A percentile compares a stretch with the other conserved stretches of the same genome.
phyloP scores from a whole-genome alignment of 2,329 filamentous ascomycete genomes.

The Aspergillus pseudotamarii region DNA sequence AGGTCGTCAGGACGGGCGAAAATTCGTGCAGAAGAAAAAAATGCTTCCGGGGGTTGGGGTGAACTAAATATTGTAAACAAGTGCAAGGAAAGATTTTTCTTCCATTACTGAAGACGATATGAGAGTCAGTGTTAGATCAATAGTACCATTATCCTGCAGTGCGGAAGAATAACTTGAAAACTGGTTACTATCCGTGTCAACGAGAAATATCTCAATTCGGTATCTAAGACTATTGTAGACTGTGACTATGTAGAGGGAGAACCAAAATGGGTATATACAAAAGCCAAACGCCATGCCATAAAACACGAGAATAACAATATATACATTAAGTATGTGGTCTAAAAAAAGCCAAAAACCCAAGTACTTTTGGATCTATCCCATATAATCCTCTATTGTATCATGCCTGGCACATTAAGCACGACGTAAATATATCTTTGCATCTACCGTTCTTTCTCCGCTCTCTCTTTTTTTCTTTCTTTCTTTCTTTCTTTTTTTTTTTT shows the following conservation, averaged over 20 bases:
- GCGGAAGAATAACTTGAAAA: neutral
- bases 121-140: neutral
- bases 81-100: neutral
- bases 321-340: neutral
- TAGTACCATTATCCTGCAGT: neutral
- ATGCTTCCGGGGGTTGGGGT: slow-evolving; percentile 28
- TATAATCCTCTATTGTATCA: neutral
- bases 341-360: neutral
- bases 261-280: neutral
- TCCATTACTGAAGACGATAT: neutral
- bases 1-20: slow-evolving; percentile 42
- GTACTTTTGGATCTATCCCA: slow-evolving; percentile 1
- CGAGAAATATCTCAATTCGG: neutral
- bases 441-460: neutral
- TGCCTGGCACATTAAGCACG: neutral
- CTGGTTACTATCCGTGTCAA: neutral
- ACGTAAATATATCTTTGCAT: neutral
- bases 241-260: too few relatives aligned
- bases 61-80: neutral
- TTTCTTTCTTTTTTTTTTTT: too few relatives aligned
- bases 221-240: neutral
- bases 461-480: too few relatives aligned
- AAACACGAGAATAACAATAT: neutral
- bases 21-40: slow-evolving; percentile 41
- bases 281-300: neutral